Percentiles rank a stretch among this genome's conserved stretches.
Conservation (phyloP, 176 grass and related monocot species). For the Coix lacrymajobi region DNA sequence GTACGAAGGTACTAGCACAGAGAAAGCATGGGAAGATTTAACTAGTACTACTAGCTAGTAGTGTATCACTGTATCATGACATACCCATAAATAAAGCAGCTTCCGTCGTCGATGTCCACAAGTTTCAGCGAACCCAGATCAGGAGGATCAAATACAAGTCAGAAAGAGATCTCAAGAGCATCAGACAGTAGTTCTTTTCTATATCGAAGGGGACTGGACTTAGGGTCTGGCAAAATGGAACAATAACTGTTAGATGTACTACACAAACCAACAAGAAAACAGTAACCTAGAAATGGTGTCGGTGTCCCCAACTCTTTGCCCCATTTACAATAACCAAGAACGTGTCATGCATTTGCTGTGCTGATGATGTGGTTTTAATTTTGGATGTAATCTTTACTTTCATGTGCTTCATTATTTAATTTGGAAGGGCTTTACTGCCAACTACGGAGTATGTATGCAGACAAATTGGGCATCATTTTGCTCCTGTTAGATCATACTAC, state of each 20-base stretch:
- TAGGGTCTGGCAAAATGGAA: background rate
- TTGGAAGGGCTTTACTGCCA: too few relatives aligned
- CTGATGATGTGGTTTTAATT: too few relatives aligned
- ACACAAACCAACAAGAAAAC: background rate
- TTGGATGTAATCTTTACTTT: too few relatives aligned
- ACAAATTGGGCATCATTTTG: too few relatives aligned
- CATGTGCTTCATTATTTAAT: too few relatives aligned
- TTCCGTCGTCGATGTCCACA: background rate
- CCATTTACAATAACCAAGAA: too few relatives aligned
- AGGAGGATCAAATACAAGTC: background rate
- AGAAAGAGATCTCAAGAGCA: background rate
- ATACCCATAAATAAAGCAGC: background rate
- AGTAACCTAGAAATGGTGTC: background rate
- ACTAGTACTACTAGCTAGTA: too few relatives aligned
- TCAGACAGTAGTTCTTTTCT: background rate
- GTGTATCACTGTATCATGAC: background rate
- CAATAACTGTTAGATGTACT: background rate
- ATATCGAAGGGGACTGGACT: background rate
- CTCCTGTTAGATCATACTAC: too few relatives aligned
- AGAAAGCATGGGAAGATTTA: background rate
- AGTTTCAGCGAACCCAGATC: conserved; percentile 9
- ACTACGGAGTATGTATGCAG: too few relatives aligned
- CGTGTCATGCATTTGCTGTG: too few relatives aligned
- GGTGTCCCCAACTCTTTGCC: too few relatives aligned
- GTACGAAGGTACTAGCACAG: background rate